Percentiles rank a stretch among this genome's conserved stretches.
These are phyloP conservation scores for Excoecaria cochinchinensis DNA, from an alignment of 345 rosid species.

Conservation along the genomic window DNA sequence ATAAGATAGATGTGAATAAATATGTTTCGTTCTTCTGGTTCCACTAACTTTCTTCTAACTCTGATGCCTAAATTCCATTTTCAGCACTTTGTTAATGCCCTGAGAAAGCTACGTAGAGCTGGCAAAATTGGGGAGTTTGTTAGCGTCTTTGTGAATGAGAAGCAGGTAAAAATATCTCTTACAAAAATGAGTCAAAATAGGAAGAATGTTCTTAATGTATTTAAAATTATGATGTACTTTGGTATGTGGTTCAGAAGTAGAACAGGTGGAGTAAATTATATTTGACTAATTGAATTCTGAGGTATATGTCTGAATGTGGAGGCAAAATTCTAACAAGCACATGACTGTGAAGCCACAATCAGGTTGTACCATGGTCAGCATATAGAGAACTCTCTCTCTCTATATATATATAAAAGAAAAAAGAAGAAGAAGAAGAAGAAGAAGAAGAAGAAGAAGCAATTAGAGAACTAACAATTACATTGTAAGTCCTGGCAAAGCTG, in stretches of 20 bases:
- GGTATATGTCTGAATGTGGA: not conserved
- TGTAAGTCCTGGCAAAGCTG: not conserved
- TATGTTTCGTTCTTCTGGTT: not conserved
- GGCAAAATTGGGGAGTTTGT: conserved; percentile 93
- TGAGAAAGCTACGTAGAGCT: conserved; percentile 86
- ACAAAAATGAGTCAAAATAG: not conserved
- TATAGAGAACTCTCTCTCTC: not conserved
- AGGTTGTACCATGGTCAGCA: not conserved
- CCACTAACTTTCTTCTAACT: conserved; percentile 18
- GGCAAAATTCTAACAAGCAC: not conserved
- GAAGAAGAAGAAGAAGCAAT: too few species aligned
- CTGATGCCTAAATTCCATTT: conserved; percentile 15
- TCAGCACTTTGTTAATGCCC: conserved; percentile 63
- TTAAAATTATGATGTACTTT: not conserved
- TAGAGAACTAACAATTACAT: too few species aligned
- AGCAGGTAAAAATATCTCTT: conserved; percentile 60
- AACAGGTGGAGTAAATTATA: not conserved
- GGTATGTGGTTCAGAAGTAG: not conserved
- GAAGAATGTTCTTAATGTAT: not conserved
- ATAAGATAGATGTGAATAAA: not conserved
- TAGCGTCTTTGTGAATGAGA: conserved; percentile 80
- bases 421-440: too few species aligned
- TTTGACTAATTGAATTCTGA: not conserved
- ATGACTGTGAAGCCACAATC: not conserved
- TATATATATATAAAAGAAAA: too few species aligned